A percentile compares a stretch with the other conserved stretches of the same genome.
These are phyloP conservation scores for Trichosporon sp. DNA, from an alignment of 1,284 basidiomycete species.

Conservation along the genomic window DNA sequence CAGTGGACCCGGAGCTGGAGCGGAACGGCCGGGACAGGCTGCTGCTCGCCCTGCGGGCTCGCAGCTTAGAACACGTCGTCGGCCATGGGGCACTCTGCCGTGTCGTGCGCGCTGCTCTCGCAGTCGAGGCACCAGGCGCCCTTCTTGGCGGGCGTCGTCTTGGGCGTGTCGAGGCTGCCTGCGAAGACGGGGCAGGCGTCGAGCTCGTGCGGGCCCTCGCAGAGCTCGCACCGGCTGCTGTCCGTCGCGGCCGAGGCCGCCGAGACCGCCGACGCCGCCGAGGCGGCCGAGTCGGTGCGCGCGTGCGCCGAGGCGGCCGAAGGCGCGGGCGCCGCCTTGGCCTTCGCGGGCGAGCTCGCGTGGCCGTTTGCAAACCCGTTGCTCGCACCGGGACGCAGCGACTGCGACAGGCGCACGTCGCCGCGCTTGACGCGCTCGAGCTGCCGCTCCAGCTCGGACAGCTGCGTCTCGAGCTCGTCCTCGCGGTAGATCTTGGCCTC, in stretches of 20 bases:
- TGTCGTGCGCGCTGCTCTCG: slow-evolving; percentile 46
- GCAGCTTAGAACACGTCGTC: slow-evolving; percentile 26
- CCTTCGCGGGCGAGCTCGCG: neutral
- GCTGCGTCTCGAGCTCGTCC: slow-evolving; percentile 84
- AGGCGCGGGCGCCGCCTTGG: neutral
- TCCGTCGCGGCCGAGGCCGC: neutral
- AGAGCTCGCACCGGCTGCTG: slow-evolving; percentile 39
- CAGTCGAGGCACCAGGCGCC: slow-evolving; percentile 47
- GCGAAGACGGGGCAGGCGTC: slow-evolving; percentile 48
- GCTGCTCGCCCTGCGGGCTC: neutral
- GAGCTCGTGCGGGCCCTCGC: slow-evolving; percentile 47
- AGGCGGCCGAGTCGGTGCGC: neutral
- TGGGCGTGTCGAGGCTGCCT: slow-evolving; percentile 27
- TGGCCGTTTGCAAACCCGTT: slow-evolving; percentile 4
- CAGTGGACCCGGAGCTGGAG: too few species aligned
- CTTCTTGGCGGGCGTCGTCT: slow-evolving; percentile 22
- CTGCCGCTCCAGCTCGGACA: slow-evolving; percentile 62
- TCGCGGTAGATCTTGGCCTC: slow-evolving; percentile 93
- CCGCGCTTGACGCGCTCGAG: slow-evolving; percentile 16
- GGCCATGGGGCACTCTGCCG: slow-evolving; percentile 46
- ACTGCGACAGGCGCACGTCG: neutral
- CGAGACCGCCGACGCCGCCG: neutral
- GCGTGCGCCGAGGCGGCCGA: neutral
- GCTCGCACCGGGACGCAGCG: neutral
- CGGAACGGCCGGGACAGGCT: too few species aligned